Evolutionary conservation across 257 asterid species (phyloP).

Genomic region (Scutellaria minor): DNA sequence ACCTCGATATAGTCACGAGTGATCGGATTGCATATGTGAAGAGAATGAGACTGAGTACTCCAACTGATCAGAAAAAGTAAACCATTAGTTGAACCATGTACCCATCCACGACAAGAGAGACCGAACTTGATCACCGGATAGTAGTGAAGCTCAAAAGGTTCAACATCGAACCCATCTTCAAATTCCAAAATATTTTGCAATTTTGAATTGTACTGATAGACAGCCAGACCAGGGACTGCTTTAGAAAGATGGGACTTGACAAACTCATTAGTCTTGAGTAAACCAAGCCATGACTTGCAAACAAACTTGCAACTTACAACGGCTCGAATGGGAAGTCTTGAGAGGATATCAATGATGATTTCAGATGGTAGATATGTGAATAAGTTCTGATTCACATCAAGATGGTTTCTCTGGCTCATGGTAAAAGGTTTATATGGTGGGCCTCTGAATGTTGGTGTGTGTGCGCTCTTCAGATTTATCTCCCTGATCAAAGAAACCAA

Average conservation of each 20-base stretch:
- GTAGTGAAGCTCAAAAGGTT: background rate
- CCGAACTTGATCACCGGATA: background rate
- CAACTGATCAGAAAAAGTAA: background rate
- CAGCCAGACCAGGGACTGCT: background rate
- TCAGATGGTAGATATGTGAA: constrained; percentile 36
- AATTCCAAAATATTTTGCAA: background rate
- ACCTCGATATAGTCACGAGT: background rate
- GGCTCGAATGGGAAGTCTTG: constrained; percentile 39
- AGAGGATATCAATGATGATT: constrained; percentile 36
- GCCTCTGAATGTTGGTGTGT: too few species aligned
- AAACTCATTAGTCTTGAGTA: too few species aligned
- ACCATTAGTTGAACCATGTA: background rate
- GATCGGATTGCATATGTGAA: background rate
- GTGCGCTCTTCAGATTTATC: too few species aligned
- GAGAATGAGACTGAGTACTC: background rate
- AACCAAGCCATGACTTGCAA: background rate
- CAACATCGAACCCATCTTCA: background rate
- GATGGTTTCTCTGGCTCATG: background rate
- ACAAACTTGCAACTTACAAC: constrained; percentile 35
- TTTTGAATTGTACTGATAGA: background rate
- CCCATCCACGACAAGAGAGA: background rate
- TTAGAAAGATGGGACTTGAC: background rate
- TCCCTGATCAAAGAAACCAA: too few species aligned
- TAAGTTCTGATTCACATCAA: background rate
- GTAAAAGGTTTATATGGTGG: too few species aligned